A percentile compares a stretch with the other conserved stretches of the same genome.
Conservation (phyloP, 768 basidiomycete genomes). For the Hemileccinum rubropunctum region DNA sequence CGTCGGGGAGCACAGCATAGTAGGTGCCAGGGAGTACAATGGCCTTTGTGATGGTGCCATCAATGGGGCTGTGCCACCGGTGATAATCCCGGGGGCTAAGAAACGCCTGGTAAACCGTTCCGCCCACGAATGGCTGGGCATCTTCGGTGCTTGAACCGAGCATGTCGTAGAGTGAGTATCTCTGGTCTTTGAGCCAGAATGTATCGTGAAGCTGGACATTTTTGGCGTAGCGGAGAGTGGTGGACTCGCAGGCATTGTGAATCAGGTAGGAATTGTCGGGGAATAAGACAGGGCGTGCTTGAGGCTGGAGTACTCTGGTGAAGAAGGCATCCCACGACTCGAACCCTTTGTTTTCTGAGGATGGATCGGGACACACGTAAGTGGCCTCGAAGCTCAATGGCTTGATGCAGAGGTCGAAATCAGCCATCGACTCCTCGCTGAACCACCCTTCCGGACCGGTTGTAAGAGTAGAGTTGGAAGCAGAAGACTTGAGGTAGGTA, state of each 20-base stretch:
- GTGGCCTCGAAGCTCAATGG: neutral
- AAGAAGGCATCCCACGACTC: constrained; percentile 55
- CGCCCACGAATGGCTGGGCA: constrained; percentile 44
- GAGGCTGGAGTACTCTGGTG: constrained; percentile 34
- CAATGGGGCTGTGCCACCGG: constrained; percentile 59
- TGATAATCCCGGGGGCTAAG: constrained; percentile 52
- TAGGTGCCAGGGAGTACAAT: constrained; percentile 28
- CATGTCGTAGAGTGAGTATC: constrained; percentile 58
- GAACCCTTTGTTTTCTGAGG: neutral
- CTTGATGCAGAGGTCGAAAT: neutral
- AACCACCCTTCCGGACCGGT: neutral
- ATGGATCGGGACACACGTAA: neutral
- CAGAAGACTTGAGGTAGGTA: neutral
- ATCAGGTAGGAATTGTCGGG: constrained; percentile 31
- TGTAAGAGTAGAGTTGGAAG: neutral
- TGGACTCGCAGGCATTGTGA: constrained; percentile 53
- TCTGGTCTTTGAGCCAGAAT: constrained; percentile 60
- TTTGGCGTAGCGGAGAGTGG: constrained; percentile 31
- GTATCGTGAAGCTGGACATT: constrained; percentile 40
- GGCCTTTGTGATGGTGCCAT: constrained; percentile 36
- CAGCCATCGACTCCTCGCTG: neutral
- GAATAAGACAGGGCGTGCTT: constrained; percentile 35
- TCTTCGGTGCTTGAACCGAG: constrained; percentile 30
- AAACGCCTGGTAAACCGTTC: constrained; percentile 54
- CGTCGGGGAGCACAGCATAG: constrained; percentile 12